Evolutionary conservation across 352 stramenopile species (phyloP).

Genomic region (Pythium apleroticum): DNA sequence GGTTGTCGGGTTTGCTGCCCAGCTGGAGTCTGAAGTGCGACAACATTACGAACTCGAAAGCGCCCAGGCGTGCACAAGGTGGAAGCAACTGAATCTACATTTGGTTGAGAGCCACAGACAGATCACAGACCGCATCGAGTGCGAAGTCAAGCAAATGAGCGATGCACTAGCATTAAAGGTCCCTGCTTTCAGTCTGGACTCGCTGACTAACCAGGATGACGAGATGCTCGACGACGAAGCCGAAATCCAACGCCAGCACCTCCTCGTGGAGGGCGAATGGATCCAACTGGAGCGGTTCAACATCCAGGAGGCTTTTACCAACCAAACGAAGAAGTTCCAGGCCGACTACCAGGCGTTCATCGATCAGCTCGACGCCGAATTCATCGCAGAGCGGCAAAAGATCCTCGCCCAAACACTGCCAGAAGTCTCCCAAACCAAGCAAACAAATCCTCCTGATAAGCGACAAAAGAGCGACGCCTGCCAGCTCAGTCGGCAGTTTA

Average conservation of each 20-base stretch:
- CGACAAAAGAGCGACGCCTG: not conserved
- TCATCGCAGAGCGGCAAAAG: constrained; percentile 33
- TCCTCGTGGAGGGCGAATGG: constrained; percentile 45
- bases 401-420: constrained; percentile 23
- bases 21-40: constrained; percentile 60
- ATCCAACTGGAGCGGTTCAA: constrained; percentile 67
- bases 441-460: not conserved
- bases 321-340: constrained; percentile 55
- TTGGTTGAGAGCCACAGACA: constrained; percentile 21
- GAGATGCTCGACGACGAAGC: constrained; percentile 19
- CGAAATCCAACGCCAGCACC: constrained; percentile 27
- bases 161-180: not conserved
- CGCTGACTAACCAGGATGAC: constrained; percentile 1
- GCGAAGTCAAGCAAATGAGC: constrained; percentile 32
- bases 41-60: constrained; percentile 60
- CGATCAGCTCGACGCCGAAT: constrained; percentile 43
- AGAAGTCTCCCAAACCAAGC: not conserved
- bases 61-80: constrained; percentile 44
- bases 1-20: not conserved
- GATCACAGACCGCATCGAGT: constrained; percentile 33
- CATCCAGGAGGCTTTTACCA: constrained; percentile 67
- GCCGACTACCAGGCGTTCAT: constrained; percentile 44
- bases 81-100: constrained; percentile 52
- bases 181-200: not conserved
- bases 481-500: constrained; percentile 32